Base-by-base conservation (phyloP, 257 asterid genomes). In the Agastache rugosa region DNA sequence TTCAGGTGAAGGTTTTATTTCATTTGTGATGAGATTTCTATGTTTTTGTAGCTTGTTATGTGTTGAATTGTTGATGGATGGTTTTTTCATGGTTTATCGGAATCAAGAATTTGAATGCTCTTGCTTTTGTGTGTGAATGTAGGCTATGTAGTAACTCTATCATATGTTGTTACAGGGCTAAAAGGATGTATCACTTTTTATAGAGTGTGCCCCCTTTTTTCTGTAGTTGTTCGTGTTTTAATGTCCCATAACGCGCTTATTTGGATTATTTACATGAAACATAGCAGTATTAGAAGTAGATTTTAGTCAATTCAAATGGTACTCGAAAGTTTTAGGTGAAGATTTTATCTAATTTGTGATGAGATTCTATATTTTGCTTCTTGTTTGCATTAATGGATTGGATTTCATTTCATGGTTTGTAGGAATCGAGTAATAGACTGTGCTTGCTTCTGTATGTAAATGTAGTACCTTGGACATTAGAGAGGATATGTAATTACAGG, bases 1-100 rank as follows among this genome's bases (percentile, higher is more conserved):
- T 87, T 68, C 82, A 85, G 90, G 92, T 87, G 80, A 69, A 29
- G 66, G 39, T 25, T 67, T 55, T 1, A 10, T 35, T 17, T 23
- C 39, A 25, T 61, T 35, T 67, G 6, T 68, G 65, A 27, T 75
- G 61, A 5, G 71, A 9, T 16, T 79, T 63, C 1, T 66, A 1
- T 1, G 3, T 66, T 72, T 73, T 11, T 60, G 9, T 0, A 1
- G 29, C 50, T 70, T 69, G 50, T 39, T 50, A n/a, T 73, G 72
- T 17, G 9, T 58, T 29, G 34, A 29, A 29, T 29, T 29, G 5
- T 29, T 63, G 63, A 31, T 80, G 34, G 1, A 37, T 55, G 60
- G 2, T 29, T 2, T 1, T 37, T 11, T 76, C 16, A 35, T 20
- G 25, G 11, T 51, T 78, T 71, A 12, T 37, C 16, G 37, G 10